Percentiles rank a stretch among this genome's conserved stretches.
These are phyloP conservation scores for Penicillium sp. DNA, from an alignment of 2,329 filamentous ascomycete genomes.

Conservation along the genomic window DNA sequence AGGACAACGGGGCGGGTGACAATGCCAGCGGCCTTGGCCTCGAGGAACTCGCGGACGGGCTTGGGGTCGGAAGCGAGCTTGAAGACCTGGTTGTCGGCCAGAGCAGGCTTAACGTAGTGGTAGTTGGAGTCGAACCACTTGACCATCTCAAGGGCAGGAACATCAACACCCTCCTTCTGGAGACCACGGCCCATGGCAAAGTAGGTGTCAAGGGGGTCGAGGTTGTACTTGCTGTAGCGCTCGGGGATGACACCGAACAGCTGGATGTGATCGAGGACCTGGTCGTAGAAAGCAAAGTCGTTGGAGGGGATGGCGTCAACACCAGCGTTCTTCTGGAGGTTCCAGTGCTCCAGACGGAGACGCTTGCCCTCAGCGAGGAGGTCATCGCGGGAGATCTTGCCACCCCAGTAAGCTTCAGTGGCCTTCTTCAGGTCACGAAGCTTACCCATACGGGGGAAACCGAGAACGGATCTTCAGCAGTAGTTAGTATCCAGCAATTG, in stretches of 20 bases:
- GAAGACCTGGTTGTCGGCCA: slow-evolving; percentile 97
- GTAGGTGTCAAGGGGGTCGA: slow-evolving; percentile 91
- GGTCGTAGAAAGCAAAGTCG: slow-evolving; percentile 89
- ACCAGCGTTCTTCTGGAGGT: slow-evolving; percentile 98
- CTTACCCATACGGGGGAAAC: slow-evolving; percentile 98
- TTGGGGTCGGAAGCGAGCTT: slow-evolving; percentile 84
- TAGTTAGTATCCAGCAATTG: neutral
- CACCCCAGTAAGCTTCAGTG: slow-evolving; percentile 96
- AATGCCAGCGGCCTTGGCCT: slow-evolving; percentile 97
- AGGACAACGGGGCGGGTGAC: slow-evolving; percentile 89
- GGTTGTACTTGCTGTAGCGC: slow-evolving; percentile 87
- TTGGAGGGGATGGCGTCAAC: slow-evolving; percentile 98
- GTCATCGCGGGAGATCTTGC: slow-evolving; percentile 88
- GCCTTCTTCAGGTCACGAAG: slow-evolving; percentile 99
- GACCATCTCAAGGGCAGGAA: slow-evolving; percentile 96
- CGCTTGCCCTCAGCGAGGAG: slow-evolving; percentile 95
- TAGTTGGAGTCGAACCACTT: slow-evolving; percentile 99
- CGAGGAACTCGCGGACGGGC: slow-evolving; percentile 89
- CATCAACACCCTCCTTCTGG: slow-evolving; percentile 80
- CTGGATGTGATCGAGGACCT: slow-evolving; percentile 24
- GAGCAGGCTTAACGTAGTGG: slow-evolving; percentile 93
- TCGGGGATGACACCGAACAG: slow-evolving; percentile 74
- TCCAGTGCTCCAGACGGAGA: slow-evolving; percentile 95
- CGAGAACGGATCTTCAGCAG: slow-evolving; percentile 70
- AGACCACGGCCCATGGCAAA: slow-evolving; percentile 99